These are phyloP conservation scores for Carpinus fangiana DNA, from an alignment of 306 rosid genomes.

Conservation along the genomic window DNA sequence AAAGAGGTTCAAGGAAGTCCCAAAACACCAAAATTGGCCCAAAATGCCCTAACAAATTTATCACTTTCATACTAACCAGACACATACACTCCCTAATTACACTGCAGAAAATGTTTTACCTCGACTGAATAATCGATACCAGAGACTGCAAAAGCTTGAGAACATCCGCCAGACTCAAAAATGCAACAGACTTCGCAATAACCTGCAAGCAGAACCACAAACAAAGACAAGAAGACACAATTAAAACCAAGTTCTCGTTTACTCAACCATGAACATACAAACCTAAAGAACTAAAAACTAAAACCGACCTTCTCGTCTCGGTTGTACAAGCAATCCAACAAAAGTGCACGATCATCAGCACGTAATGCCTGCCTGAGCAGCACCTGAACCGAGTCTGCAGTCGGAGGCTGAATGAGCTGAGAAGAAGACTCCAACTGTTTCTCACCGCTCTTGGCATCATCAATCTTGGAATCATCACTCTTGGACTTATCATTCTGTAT, in stretches of 20 bases:
- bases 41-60: not conserved
- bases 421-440: slow-evolving; percentile 39
- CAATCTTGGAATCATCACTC: slow-evolving; percentile 30
- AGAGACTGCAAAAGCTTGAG: slow-evolving; percentile 70
- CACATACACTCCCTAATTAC: not conserved
- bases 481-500: slow-evolving; percentile 36
- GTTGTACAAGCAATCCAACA: slow-evolving; percentile 70
- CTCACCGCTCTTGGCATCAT: slow-evolving; percentile 30
- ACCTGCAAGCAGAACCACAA: slow-evolving; percentile 49
- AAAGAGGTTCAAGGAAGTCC: too few species aligned
- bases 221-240: not conserved
- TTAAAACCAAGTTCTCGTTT: not conserved
- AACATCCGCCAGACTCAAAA: slow-evolving; percentile 58
- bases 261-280: not conserved
- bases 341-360: slow-evolving; percentile 74
- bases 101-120: slow-evolving; percentile 41
- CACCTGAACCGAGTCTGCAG: slow-evolving; percentile 75
- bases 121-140: slow-evolving; percentile 61
- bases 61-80: not conserved
- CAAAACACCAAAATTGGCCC: too few species aligned
- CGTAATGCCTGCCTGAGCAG: slow-evolving; percentile 82
- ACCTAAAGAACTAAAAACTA: not conserved
- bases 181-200: slow-evolving; percentile 65
- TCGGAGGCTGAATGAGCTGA: slow-evolving; percentile 51
- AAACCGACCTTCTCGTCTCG: slow-evolving; percentile 70